A percentile compares a stretch with the other conserved stretches of the same genome.
Evolutionary conservation across 495 filamentous ascomycete species (phyloP).

Genomic region (Podospora fimiseda): DNA sequence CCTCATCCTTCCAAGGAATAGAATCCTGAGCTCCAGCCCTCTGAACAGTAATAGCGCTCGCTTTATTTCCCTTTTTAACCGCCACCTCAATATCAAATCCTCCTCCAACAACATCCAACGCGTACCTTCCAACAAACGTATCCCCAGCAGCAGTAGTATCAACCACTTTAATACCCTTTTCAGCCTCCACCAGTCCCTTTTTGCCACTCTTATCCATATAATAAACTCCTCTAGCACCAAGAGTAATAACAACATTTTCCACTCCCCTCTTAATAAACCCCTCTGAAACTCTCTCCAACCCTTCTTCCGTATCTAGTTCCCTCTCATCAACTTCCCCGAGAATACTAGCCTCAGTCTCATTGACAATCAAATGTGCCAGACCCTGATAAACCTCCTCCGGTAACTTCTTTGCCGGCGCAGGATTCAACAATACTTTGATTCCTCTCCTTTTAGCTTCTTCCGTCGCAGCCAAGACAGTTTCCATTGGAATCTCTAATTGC

Average conservation of each 20-base stretch:
- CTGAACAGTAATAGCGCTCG: constrained; percentile 71
- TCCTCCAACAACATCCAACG: constrained; percentile 51
- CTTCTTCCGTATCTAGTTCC: constrained; percentile 42
- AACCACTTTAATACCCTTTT: constrained; percentile 59
- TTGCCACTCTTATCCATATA: constrained; percentile 34
- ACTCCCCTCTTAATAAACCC: constrained; percentile 64
- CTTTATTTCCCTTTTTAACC: constrained; percentile 62
- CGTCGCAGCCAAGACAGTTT: constrained; percentile 63
- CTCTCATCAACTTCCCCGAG: constrained; percentile 50
- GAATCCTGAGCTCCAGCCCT: constrained; percentile 74
- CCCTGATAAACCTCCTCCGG: constrained; percentile 60
- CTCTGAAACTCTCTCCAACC: constrained; percentile 39
- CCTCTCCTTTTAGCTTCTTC: constrained; percentile 41
- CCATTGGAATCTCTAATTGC: constrained; percentile 80
- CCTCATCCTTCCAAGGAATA: constrained; percentile 84
- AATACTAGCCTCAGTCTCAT: constrained; percentile 83
- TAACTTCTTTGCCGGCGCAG: constrained; percentile 67
- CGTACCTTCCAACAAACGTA: constrained; percentile 87
- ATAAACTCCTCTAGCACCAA: constrained; percentile 72
- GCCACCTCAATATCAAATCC: constrained; percentile 51
- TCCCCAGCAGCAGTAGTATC: constrained; percentile 96
- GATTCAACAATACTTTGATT: constrained; percentile 70
- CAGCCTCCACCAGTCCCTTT: constrained; percentile 46
- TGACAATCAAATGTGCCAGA: constrained; percentile 77
- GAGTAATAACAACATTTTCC: constrained; percentile 70